Evolutionary conservation across 352 stramenopile species (phyloP).

Genomic region (Peronospora destructor): DNA sequence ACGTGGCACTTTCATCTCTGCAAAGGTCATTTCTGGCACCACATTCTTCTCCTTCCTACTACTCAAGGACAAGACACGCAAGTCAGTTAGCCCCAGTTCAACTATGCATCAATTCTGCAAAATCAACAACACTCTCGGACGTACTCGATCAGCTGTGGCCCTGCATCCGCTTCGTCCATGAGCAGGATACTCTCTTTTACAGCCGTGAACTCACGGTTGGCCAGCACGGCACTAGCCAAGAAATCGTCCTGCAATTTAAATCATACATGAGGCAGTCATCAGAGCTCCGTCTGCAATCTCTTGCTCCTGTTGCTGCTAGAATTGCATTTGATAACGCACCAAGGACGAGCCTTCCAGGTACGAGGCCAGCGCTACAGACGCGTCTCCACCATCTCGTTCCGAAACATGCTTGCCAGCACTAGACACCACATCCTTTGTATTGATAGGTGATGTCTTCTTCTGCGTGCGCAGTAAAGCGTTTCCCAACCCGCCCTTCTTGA

Average conservation of each 20-base stretch:
- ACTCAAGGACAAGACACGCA: neutral
- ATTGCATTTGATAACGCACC: constrained; percentile 21
- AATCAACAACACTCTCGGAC: constrained; percentile 10
- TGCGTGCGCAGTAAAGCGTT: constrained; percentile 70
- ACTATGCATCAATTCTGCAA: neutral
- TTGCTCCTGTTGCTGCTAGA: neutral
- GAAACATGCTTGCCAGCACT: constrained; percentile 83
- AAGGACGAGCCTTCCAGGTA: constrained; percentile 83
- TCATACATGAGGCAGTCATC: constrained; percentile 1
- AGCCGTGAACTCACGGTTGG: constrained; percentile 88
- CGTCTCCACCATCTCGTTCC: constrained; percentile 71
- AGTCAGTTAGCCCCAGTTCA: neutral
- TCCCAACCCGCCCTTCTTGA: constrained; percentile 67
- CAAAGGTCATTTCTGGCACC: constrained; percentile 85
- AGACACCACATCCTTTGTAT: constrained; percentile 66
- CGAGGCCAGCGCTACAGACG: constrained; percentile 70
- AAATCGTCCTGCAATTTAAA: constrained; percentile 80
- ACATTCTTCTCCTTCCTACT: constrained; percentile 47
- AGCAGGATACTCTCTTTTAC: constrained; percentile 86
- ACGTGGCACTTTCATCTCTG: constrained; percentile 94
- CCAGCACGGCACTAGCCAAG: constrained; percentile 86
- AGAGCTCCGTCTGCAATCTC: neutral
- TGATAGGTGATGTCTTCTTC: constrained; percentile 63
- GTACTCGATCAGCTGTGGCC: constrained; percentile 60
- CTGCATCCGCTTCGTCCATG: constrained; percentile 49